Base-by-base conservation (phyloP, 768 basidiomycete species). In the Lactarius akahatsu region DNA sequence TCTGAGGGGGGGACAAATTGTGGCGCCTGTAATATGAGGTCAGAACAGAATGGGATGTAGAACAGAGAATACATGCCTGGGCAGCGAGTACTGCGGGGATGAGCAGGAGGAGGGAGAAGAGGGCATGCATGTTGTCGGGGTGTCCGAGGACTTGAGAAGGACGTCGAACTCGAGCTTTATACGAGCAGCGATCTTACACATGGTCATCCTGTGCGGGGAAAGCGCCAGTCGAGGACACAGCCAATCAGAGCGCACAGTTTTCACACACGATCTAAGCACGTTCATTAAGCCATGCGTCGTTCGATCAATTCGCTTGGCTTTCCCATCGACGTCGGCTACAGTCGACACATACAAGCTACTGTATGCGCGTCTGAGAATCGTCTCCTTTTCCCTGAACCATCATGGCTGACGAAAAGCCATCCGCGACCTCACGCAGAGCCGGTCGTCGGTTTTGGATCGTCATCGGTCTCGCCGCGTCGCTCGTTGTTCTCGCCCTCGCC, bases 1-100 rank as follows among this genome's bases (percentile, higher is more conserved):
- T 60, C 20, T 1, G 78, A 69, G 2, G 77, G 71, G 0, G 77
- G 71, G 38, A 58, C 69, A 71, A 79, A 80, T 45, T 58, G 63
- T 13, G 72, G 75, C 18, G 72, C 77, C 66, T 69, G 26, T 36
- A 45, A 6, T 34, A 7, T 18, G 2, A 28, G 7, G 20, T 47
- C 2, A 61, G 41, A 34, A 18, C n/a, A 7, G 11, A n/a, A 50
- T n/a, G 28, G 43, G 3, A 9, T 28, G 50, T 16, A 57, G 7
- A 50, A 41, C 9, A 16, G n/a, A 47, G 4, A 41, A 16, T 1
- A 63, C 50, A 18, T 13, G 34, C 63, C 54, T 57, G 55, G 18
- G 41, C 70, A 10, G 63, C 64, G 36, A 65, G 38, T 10, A 60
- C 63, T 6, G 47, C 54, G 4, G 59, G 64, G 13, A 69, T 47